Evolutionary conservation across 1,284 basidiomycete species (phyloP).

Genomic region (Ceratobasidium sp.): DNA sequence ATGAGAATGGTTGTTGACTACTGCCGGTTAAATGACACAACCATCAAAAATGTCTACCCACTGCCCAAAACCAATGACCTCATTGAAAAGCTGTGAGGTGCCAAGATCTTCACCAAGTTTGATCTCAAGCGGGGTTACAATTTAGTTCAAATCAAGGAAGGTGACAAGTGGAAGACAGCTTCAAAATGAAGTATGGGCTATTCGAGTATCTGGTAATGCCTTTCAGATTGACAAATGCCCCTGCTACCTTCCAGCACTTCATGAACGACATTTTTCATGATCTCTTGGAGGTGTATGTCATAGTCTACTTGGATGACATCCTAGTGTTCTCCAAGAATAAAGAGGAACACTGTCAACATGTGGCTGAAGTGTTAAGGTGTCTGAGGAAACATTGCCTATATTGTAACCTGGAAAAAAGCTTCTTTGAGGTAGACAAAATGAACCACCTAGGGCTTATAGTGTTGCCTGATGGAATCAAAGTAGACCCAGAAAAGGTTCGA

Average conservation of each 20-base stretch:
- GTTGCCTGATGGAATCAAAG: conserved; percentile 47
- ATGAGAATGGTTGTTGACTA: conserved; percentile 60
- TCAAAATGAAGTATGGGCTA: conserved; percentile 54
- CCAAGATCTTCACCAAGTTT: conserved; percentile 53
- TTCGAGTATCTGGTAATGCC: conserved; percentile 59
- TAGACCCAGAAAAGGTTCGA: conserved; percentile 52
- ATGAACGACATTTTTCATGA: conserved; percentile 36
- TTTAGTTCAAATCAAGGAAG: conserved; percentile 51
- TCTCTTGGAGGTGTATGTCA: conserved; percentile 46
- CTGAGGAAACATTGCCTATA: conserved; percentile 45
- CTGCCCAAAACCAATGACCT: conserved; percentile 50
- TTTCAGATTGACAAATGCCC: conserved; percentile 48
- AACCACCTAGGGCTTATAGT: conserved; percentile 54
- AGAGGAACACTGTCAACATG: conserved; percentile 53
- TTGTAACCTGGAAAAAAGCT: conserved; percentile 51
- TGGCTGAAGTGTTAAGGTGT: conserved; percentile 49
- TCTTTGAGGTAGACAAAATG: conserved; percentile 48
- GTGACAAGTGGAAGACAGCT: conserved; percentile 57
- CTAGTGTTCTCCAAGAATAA: conserved; percentile 57
- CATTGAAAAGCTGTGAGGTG: conserved; percentile 50
- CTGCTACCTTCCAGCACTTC: conserved; percentile 54
- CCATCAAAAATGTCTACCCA: neutral
- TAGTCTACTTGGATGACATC: conserved; percentile 56
- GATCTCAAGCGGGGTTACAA: conserved; percentile 54
- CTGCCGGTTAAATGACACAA: conserved; percentile 52